Evolutionary conservation across 805 yeast species (phyloP).

Genomic region (Candida sonorensis): DNA sequence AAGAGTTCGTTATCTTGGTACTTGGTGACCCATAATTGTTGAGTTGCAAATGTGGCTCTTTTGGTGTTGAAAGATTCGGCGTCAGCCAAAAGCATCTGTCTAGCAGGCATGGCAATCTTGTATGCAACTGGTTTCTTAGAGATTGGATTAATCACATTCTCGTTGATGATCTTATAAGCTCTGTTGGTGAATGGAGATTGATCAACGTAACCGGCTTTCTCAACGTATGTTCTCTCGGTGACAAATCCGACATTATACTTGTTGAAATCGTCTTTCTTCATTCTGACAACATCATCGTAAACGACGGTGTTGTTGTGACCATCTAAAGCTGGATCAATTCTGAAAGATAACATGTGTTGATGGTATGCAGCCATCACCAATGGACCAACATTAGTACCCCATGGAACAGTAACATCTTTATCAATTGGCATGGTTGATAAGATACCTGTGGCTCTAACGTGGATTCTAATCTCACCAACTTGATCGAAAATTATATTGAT

Average conservation of each 20-base stretch:
- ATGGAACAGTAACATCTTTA: constrained; percentile 56
- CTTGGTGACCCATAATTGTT: constrained; percentile 80
- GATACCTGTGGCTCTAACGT: constrained; percentile 82
- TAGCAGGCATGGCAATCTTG: constrained; percentile 67
- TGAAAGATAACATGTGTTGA: constrained; percentile 72
- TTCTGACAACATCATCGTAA: constrained; percentile 61
- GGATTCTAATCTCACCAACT: constrained; percentile 72
- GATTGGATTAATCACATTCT: constrained; percentile 60
- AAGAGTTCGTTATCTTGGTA: constrained; percentile 64
- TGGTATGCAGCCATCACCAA: constrained; percentile 80
- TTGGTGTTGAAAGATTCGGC: constrained; percentile 55
- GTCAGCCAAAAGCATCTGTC: constrained; percentile 68
- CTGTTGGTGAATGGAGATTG: constrained; percentile 74
- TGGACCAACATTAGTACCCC: constrained; percentile 75
- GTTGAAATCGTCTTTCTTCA: constrained; percentile 50
- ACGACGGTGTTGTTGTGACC: constrained; percentile 73
- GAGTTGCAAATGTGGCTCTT: constrained; percentile 73
- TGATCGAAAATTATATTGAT: constrained; percentile 66
- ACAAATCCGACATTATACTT: constrained; percentile 67
- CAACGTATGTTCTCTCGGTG: constrained; percentile 55
- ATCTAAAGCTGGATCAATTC: constrained; percentile 78
- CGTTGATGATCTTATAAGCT: constrained; percentile 70
- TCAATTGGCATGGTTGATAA: constrained; percentile 81
- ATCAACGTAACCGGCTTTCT: constrained; percentile 64
- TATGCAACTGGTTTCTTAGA: constrained; percentile 71